Evolutionary conservation across 1,284 basidiomycete genomes (phyloP).

Genomic region (Mycena citricolor): DNA sequence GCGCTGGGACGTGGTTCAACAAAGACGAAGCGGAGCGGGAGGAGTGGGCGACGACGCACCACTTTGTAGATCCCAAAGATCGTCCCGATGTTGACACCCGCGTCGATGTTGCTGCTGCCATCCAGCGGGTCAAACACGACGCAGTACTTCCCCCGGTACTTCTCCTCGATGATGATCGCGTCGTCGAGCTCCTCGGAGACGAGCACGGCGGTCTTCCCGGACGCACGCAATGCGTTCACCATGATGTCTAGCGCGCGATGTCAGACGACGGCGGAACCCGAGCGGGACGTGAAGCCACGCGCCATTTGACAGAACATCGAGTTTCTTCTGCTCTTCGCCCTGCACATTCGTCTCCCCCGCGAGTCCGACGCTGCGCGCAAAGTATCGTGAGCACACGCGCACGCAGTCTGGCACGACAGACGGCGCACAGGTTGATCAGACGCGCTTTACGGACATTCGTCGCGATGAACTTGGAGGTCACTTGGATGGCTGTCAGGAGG

Average conservation of each 20-base stretch:
- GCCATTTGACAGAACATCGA: slow-evolving; percentile 96
- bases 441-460: slow-evolving; percentile 97
- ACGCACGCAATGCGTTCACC: slow-evolving; percentile 92
- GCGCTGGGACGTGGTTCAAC: slow-evolving; percentile 32
- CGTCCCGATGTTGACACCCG: slow-evolving; percentile 99
- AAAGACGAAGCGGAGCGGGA: no score
- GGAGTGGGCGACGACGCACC: slow-evolving; percentile 51
- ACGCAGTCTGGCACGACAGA: not conserved
- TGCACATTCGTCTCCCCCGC: slow-evolving; percentile 97
- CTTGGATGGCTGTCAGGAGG: slow-evolving; percentile 93
- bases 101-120: slow-evolving; percentile 98
- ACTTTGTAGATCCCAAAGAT: slow-evolving; percentile 98
- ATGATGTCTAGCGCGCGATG: no score
- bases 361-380: slow-evolving; percentile 79
- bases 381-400: no score
- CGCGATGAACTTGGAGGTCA: slow-evolving; percentile 96
- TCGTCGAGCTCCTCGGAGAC: slow-evolving; percentile 97
- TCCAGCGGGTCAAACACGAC: slow-evolving; percentile 99
- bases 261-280: no score
- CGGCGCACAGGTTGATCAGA: slow-evolving; percentile 90
- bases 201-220: slow-evolving; percentile 94
- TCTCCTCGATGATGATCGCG: slow-evolving; percentile 85
- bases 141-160: slow-evolving; percentile 83
- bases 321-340: slow-evolving; percentile 99
- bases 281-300: no score